Conservation (phyloP, 1,139 yeast genomes). For the Blastobotrys niveus region DNA sequence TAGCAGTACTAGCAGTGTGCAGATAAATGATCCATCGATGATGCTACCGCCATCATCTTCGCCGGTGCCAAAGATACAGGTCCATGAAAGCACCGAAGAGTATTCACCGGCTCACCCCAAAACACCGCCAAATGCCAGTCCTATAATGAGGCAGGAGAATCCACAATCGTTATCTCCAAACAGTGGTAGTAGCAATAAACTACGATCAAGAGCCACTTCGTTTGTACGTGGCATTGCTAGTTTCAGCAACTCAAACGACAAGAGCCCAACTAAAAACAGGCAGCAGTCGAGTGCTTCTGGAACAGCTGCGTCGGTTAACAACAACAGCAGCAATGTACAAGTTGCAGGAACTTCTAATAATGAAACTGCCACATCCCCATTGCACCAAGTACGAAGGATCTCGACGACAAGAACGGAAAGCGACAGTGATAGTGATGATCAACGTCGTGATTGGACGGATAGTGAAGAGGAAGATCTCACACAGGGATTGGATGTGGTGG, state of each 20-base stretch:
- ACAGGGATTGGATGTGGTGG: background rate
- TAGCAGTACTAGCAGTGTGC: background rate
- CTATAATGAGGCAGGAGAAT: background rate
- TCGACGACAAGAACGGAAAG: conserved; percentile 5
- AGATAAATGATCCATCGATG: background rate
- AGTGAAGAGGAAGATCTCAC: background rate
- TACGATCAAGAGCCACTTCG: conserved; percentile 15
- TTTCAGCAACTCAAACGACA: too few species aligned
- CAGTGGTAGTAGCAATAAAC: background rate
- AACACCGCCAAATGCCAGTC: background rate
- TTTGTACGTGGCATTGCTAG: conserved; percentile 17
- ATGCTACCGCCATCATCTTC: too few species aligned
- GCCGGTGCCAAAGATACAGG: background rate
- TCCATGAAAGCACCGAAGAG: too few species aligned
- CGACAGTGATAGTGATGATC: background rate
- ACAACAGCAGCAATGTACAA: background rate
- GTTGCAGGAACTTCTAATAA: background rate
- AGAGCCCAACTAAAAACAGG: conserved; percentile 5
- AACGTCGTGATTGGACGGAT: background rate
- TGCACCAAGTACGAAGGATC: conserved; percentile 6
- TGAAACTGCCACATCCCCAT: conserved; percentile 2
- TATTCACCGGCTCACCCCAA: background rate
- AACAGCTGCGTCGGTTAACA: background rate
- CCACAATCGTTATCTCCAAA: background rate
- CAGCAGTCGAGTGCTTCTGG: background rate